Base-by-base conservation (phyloP, 2,329 filamentous ascomycete species). In the Xylariales sp. region DNA sequence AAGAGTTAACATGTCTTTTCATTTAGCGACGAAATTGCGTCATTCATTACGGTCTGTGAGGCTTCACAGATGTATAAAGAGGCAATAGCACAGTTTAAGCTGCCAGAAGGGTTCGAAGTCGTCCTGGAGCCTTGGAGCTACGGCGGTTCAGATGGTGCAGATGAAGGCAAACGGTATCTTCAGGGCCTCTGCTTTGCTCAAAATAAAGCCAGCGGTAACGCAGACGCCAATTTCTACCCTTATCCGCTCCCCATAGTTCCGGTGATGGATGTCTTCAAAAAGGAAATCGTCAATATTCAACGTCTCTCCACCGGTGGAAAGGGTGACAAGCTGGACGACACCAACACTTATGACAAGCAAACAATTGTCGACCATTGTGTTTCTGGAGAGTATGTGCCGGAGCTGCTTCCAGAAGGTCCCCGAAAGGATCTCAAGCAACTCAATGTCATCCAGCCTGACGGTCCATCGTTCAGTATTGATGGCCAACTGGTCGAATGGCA, bases 61-160 rank as follows among this genome's bases (percentile, higher is more conserved):
- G 52, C 60, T 5, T 73, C 69, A 1, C 56, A 64, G 1, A 48
- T 69, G 29, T 74, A 73, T 52, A 61, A 67, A 42, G 56, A 67
- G 12, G 69, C 69, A n/a, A n/a, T n/a, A n/a, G n/a, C n/a, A 16
- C 67, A 72, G 46, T 68, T 74, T 37, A 48, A 52, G 4, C 52
- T 75, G 12, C 70, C 70, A 5, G 60, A 67, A 19, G 63, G 63
- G 47, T 68, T 70, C 35, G 45, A 51, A 24, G 51, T 70, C 36
- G 60, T 57, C 12, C 69, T 72, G 45, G 68, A 72, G 76, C 44
- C 75, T 0, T 89, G 84, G 85, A 86, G 86, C 25, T 89, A 88
- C 45, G 70, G 70, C 6, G 65, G 65, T 3, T 54, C 58, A 1
- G 64, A 67, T 38, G 52, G 51, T 4, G 60, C 65, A 4, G 63